Base-by-base conservation (phyloP, 2,329 filamentous ascomycete species). In the Reticulascus tulasneorum region DNA sequence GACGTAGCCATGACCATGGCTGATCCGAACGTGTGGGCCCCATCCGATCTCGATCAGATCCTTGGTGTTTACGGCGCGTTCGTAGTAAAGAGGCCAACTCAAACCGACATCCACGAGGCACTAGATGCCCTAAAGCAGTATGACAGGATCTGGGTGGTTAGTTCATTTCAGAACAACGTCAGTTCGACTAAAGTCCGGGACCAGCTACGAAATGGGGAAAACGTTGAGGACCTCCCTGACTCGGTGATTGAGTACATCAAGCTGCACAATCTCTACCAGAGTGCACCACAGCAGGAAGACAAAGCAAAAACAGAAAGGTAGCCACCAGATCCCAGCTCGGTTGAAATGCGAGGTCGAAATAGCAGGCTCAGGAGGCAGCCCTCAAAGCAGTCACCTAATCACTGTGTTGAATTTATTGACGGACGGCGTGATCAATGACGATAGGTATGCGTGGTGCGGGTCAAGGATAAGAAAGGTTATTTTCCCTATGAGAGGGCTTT, bases 101-200 rank as follows among this genome's bases (percentile, higher is more conserved):
- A 89, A 27, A 94, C 88, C 16, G 87, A 94, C 53, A 84, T 94
- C 32, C 86, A 94, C 45, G 86, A 94, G 54, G 89, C 90, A 3
- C 71, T 95, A 29, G 81, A 84, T n/a, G 83, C 79, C 28, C 69
- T 95, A 29, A 82, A 88, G 55, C 77, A 80, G 42, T 96, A 84
- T 77, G 82, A 87, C 15, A 49, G 50, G 40, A 41, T 52, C 10
- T 44, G 44, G 7, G 23, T 47, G 21, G n/a, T 6, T n/a, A 7
- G 10, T 19, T 9, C 13, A 29, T 6, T 38, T 36, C 26, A 36
- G 48, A 91, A 91, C 58, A 85, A 94, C 52, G 82, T 93, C 38
- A 88, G 83, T 52, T 89, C 83, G 45, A 82, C 78, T 10, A 81
- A 94, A 66, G 90, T 95, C 42, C 79, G 90, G 26, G 67, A 94